Conservation (phyloP, 179 eudicot species). For the Spinacia oleracea region DNA sequence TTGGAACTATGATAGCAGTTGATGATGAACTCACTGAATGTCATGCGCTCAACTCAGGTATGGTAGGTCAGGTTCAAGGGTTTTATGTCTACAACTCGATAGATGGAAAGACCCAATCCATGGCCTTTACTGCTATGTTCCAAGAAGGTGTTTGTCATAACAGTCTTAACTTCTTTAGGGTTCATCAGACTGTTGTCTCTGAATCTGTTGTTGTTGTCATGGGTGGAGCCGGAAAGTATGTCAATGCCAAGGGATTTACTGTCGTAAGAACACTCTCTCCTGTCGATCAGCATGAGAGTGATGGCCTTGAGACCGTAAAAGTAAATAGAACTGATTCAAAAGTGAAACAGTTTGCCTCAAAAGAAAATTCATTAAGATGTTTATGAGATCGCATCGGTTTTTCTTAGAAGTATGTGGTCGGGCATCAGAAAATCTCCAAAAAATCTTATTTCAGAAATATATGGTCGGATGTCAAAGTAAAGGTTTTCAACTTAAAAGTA, state of each 20-base stretch:
- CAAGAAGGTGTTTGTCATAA: slow-evolving; percentile 2
- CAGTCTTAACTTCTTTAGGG: slow-evolving; percentile 17
- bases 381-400: no score
- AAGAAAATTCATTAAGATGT: no score
- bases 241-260: slow-evolving; percentile 17
- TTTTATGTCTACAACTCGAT: slow-evolving; percentile 27
- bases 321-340: no score
- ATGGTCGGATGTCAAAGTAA: no score
- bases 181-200: neutral
- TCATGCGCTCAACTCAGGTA: slow-evolving; percentile 29
- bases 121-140: slow-evolving; percentile 35
- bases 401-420: no score
- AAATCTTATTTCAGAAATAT: no score
- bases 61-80: slow-evolving; percentile 33
- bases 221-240: slow-evolving; percentile 17
- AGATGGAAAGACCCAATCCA: slow-evolving; percentile 27
- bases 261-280: no score
- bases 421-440: no score
- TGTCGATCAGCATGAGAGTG: no score
- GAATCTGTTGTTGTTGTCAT: slow-evolving; percentile 19
- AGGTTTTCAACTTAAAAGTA: no score
- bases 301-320: no score
- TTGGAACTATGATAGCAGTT: slow-evolving; percentile 30
- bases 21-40: slow-evolving; percentile 35
- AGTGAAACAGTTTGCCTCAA: no score